A percentile compares a stretch with the other conserved stretches of the same genome.
Conservation (phyloP, 2,329 filamentous ascomycete species). For the Nemania bipapillata region DNA sequence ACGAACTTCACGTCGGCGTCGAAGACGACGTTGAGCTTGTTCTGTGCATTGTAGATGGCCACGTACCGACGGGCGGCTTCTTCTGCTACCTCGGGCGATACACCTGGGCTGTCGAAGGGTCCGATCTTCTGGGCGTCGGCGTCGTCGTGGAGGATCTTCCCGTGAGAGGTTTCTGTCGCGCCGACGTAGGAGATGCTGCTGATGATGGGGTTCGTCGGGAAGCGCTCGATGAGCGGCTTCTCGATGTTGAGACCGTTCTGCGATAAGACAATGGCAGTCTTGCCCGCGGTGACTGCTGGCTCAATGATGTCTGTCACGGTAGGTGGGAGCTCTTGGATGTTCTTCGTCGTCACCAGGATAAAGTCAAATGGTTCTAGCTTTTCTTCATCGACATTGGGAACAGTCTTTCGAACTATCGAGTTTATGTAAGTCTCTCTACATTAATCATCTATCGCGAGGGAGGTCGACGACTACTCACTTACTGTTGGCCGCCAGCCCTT, state of each 20-base stretch:
- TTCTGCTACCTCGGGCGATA: slow-evolving; percentile 43
- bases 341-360: slow-evolving; percentile 68
- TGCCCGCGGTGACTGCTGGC: slow-evolving; percentile 62
- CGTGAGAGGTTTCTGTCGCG: slow-evolving; percentile 59
- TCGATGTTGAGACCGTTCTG: slow-evolving; percentile 75
- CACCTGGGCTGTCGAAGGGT: slow-evolving; percentile 57
- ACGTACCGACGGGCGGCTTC: slow-evolving; percentile 58
- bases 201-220: slow-evolving; percentile 64
- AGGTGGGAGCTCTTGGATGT: slow-evolving; percentile 64
- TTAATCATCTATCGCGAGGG: not conserved
- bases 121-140: slow-evolving; percentile 63
- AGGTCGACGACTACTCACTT: slow-evolving; percentile 46
- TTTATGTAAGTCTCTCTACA: slow-evolving; percentile 7
- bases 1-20: slow-evolving; percentile 56
- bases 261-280: slow-evolving; percentile 66
- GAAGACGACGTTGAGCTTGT: slow-evolving; percentile 57
- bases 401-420: slow-evolving; percentile 57
- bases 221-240: slow-evolving; percentile 60
- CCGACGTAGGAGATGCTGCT: slow-evolving; percentile 65
- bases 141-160: slow-evolving; percentile 64
- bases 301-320: slow-evolving; percentile 60
- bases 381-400: slow-evolving; percentile 57
- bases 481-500: slow-evolving; percentile 60
- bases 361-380: slow-evolving; percentile 60
- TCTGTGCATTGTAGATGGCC: slow-evolving; percentile 58